Evolutionary conservation across 2,329 filamentous ascomycete genomes (phyloP), one percentile per base, ranked within the genome.

Genomic region (Emmonsia crescens): DNA sequence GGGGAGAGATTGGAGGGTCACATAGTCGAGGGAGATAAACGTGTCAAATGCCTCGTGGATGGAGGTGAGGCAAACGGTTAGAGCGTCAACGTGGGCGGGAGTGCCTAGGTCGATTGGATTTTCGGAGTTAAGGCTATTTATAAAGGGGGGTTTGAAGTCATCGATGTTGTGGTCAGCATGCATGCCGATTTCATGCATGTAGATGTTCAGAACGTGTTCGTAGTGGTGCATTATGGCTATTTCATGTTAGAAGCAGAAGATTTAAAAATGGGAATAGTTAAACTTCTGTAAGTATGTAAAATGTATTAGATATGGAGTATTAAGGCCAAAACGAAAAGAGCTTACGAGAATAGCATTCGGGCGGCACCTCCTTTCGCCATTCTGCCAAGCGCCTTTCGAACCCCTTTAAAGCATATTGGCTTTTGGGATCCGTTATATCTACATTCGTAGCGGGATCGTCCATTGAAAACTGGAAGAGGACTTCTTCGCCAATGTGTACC

Each of bases 131-230:
- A 74, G 69, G 76, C 78, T 68, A 78, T 77, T 8, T 78, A 77
- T 24, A 76, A 76, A 63, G 69, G 75, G 67, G 62, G 69, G 64
- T 67, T 70, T 71, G 67, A 82, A 80, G 31, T 85, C 80, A 8
- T 84, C 79, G 2, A 79, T 78, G 24, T 77, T 78, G 64, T 83
- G 81, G 59, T 89, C 85, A 9, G 83, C 78, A 65, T 89, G 85
- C 65, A 92, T 82, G 2, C 83, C 85, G 60, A 89, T 83, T 72
- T 92, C 89, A 71, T 92, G 87, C 77, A 91, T 85, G 70, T 89
- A 91, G 2, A 92, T 76, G 64, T 81, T 87, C 42, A 89, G 71
- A 1, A 87, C 81, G 65, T 86, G 78, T 66, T 89, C 85, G 63
- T 83, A 82, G 66, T 91, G 80, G 21, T 77, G 76, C 54, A 91